Evolutionary conservation across 2,329 filamentous ascomycete species (phyloP).

Genomic region (Colletotrichum costaricense): DNA sequence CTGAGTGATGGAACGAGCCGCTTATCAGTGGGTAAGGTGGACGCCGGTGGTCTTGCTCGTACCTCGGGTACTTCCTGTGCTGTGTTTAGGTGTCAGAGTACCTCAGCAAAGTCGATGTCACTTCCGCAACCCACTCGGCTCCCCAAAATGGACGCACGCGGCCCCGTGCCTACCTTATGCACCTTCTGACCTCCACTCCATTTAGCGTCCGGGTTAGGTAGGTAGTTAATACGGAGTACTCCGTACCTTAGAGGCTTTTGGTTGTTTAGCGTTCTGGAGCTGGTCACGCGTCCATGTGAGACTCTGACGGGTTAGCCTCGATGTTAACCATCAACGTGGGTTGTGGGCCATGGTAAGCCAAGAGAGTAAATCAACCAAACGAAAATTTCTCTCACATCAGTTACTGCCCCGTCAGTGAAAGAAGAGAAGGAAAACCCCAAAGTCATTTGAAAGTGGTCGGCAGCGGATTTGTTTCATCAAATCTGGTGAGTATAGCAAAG

Average conservation of each 20-base stretch:
- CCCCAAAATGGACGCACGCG: background rate
- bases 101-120: background rate
- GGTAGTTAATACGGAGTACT: too few species aligned
- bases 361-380: background rate
- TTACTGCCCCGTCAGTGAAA: too few species aligned
- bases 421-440: too few species aligned
- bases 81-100: background rate
- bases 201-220: background rate
- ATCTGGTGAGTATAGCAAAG: too few species aligned
- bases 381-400: too few species aligned
- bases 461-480: too few species aligned
- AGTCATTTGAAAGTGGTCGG: too few species aligned
- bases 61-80: background rate
- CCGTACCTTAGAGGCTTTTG: too few species aligned
- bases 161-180: background rate
- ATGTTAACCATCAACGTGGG: background rate
- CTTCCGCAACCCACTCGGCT: background rate
- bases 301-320: background rate
- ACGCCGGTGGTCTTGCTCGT: background rate
- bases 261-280: background rate
- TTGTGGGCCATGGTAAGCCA: background rate
- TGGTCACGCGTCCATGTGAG: background rate
- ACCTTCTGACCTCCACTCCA: background rate
- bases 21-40: constrained; percentile 2
- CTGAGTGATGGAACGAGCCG: background rate